Conservation (phyloP, 768 basidiomycete genomes). For the Xerocomellus amylosporus region DNA sequence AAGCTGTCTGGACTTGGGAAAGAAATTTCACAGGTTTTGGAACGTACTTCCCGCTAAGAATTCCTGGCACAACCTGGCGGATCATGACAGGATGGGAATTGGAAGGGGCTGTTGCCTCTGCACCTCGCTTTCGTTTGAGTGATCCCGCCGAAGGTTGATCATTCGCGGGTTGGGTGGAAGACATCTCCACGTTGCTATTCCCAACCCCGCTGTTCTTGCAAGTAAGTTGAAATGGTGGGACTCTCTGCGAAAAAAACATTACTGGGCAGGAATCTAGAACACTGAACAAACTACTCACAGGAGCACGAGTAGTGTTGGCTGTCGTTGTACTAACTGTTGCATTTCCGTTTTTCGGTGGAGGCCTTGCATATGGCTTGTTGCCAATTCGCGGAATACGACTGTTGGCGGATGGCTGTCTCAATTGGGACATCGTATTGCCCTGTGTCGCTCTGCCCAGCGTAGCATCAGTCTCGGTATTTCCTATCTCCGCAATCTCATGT, state of each 20-base stretch:
- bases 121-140: conserved; percentile 34
- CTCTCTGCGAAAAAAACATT: conserved; percentile 5
- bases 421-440: conserved; percentile 38
- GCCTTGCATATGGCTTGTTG: conserved; percentile 56
- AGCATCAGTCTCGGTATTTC: conserved; percentile 11
- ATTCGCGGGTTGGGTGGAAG: conserved; percentile 6
- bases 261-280: not conserved
- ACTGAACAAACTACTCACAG: conserved; percentile 17
- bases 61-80: conserved; percentile 39
- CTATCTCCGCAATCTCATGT: conserved; percentile 8
- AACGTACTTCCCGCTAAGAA: conserved; percentile 30
- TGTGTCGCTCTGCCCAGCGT: conserved; percentile 18
- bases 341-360: conserved; percentile 15
- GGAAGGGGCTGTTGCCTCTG: conserved; percentile 17
- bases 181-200: conserved; percentile 9
- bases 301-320: not conserved
- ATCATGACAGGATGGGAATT: conserved; percentile 28
- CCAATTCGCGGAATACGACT: conserved; percentile 64
- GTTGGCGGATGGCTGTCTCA: conserved; percentile 45
- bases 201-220: conserved; percentile 8
- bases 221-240: conserved; percentile 9
- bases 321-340: conserved; percentile 3
- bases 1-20: conserved; percentile 10
- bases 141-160: conserved; percentile 11
- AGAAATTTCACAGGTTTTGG: conserved; percentile 20